A percentile compares a stretch with the other conserved stretches of the same genome.
Evolutionary conservation across 768 basidiomycete genomes (phyloP).

Genomic region (Leccinum arenicola): DNA sequence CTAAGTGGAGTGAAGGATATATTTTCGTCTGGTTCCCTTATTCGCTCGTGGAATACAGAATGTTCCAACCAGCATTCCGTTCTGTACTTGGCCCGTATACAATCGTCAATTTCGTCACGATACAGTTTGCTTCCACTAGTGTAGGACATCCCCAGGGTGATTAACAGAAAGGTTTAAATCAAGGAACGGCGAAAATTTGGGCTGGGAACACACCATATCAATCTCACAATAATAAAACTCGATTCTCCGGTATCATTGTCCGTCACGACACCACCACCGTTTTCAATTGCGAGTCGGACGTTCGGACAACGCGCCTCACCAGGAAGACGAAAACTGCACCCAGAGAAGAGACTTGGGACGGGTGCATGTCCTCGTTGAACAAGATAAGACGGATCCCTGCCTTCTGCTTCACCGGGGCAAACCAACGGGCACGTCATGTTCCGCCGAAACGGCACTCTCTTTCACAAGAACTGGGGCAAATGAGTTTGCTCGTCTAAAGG

Average conservation of each 20-base stretch:
- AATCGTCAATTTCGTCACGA: slow-evolving; percentile 49
- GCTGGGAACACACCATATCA: slow-evolving; percentile 56
- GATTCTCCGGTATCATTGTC: slow-evolving; percentile 47
- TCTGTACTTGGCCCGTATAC: slow-evolving; percentile 54
- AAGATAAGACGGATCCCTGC: slow-evolving; percentile 10
- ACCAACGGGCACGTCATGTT: slow-evolving; percentile 28
- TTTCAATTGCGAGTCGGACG: slow-evolving; percentile 60
- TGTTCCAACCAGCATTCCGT: slow-evolving; percentile 95
- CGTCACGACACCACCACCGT: slow-evolving; percentile 51
- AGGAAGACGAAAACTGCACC: slow-evolving; percentile 53
- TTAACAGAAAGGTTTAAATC: neutral
- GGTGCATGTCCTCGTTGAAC: neutral
- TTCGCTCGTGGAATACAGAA: slow-evolving; percentile 72
- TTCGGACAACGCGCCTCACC: slow-evolving; percentile 62
- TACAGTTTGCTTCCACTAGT: slow-evolving; percentile 70
- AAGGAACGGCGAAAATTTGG: neutral
- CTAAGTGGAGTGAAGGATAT: slow-evolving; percentile 67
- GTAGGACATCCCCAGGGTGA: neutral
- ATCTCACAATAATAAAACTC: slow-evolving; percentile 66
- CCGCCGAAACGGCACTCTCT: slow-evolving; percentile 43
- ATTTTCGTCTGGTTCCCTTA: slow-evolving; percentile 66
- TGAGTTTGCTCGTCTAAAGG: slow-evolving; percentile 62
- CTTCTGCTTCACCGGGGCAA: slow-evolving; percentile 17
- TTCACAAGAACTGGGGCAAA: slow-evolving; percentile 45
- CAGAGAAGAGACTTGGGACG: slow-evolving; percentile 44